These are phyloP conservation scores for Lentinula boryana DNA, from an alignment of 768 basidiomycete genomes.

Conservation along the genomic window DNA sequence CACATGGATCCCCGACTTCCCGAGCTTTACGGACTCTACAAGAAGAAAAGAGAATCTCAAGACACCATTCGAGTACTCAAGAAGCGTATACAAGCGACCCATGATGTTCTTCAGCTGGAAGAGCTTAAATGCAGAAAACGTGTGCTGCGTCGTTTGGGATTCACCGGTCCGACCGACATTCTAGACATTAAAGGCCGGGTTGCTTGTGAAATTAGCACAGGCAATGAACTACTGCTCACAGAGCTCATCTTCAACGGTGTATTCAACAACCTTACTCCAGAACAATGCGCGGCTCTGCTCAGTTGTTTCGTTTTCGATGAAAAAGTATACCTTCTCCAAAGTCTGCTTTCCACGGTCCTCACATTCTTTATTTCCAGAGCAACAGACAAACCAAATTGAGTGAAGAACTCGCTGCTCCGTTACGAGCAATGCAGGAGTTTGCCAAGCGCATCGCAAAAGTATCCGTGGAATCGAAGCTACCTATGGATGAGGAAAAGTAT, in stretches of 20 bases:
- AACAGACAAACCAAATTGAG: slow-evolving; percentile 81
- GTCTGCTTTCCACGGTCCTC: not conserved
- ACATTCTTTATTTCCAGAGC: slow-evolving; percentile 45
- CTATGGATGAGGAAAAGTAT: slow-evolving; percentile 90
- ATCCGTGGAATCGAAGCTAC: slow-evolving; percentile 87
- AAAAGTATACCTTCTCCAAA: slow-evolving; percentile 52
- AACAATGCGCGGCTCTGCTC: slow-evolving; percentile 89
- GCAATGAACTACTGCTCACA: slow-evolving; percentile 92
- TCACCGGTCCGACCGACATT: slow-evolving; percentile 84
- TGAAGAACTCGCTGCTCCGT: slow-evolving; percentile 88
- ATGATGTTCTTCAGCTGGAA: slow-evolving; percentile 91
- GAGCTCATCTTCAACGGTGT: slow-evolving; percentile 97
- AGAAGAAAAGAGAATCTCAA: slow-evolving; percentile 67
- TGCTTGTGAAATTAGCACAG: slow-evolving; percentile 96
- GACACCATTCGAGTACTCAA: slow-evolving; percentile 70
- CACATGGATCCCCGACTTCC: slow-evolving; percentile 75
- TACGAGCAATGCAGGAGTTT: slow-evolving; percentile 93
- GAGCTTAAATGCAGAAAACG: slow-evolving; percentile 95
- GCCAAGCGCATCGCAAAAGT: slow-evolving; percentile 94
- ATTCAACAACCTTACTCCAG: slow-evolving; percentile 85
- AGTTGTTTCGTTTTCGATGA: slow-evolving; percentile 98
- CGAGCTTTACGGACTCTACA: slow-evolving; percentile 73
- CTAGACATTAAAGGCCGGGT: slow-evolving; percentile 98
- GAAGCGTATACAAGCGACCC: slow-evolving; percentile 82
- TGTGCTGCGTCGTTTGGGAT: slow-evolving; percentile 85